phyloP scores from a whole-genome alignment of 805 yeast species.

The Hanseniaspora valbyensis region DNA sequence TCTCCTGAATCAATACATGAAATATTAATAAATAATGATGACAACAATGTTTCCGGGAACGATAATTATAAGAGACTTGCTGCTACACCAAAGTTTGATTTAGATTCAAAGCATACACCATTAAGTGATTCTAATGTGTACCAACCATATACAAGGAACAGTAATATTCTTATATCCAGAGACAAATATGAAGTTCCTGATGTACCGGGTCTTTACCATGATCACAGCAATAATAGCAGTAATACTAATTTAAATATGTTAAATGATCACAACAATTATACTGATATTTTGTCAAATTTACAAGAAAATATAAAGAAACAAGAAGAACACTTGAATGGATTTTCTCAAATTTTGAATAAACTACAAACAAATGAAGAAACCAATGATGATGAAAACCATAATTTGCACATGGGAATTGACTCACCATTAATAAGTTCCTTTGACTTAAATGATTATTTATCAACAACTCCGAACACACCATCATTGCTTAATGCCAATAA shows the following conservation, averaged over 20 bases:
- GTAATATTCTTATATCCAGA: neutral
- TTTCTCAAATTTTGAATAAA: slow-evolving; percentile 11
- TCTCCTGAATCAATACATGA: neutral
- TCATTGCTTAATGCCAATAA: neutral
- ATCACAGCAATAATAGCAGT: neutral
- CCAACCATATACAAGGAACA: neutral
- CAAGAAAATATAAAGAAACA: slow-evolving; percentile 12
- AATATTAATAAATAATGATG: neutral
- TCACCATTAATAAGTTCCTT: slow-evolving; percentile 8
- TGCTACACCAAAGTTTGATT: slow-evolving; percentile 3
- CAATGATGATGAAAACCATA: neutral
- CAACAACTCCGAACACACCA: slow-evolving; percentile 14
- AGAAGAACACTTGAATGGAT: slow-evolving; percentile 12
- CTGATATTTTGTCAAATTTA: slow-evolving; percentile 2
- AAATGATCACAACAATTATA: neutral
- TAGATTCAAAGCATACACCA: neutral
- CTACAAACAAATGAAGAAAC: neutral
- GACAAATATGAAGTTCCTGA: neutral
- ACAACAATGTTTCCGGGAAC: neutral
- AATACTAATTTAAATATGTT: neutral
- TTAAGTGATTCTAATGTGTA: slow-evolving; percentile 2
- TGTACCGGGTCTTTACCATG: neutral
- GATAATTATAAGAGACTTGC: neutral
- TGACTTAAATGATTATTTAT: slow-evolving; percentile 16
- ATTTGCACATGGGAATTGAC: neutral